Base-by-base conservation (phyloP, 371 early-diverging fungal species). In the Pancytospora epiphaga region DNA sequence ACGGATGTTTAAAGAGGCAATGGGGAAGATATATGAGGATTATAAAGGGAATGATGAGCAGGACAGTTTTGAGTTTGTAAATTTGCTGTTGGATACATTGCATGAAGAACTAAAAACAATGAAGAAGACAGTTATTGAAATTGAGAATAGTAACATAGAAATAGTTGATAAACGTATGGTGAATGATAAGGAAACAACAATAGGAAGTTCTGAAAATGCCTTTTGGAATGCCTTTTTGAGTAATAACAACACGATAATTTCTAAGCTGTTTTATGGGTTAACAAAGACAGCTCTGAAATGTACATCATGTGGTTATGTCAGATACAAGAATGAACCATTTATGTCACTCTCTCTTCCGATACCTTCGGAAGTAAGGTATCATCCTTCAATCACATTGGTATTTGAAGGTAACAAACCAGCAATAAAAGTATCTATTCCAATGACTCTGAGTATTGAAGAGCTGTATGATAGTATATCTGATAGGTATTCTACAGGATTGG, bases 291-390 rank as follows among this genome's bases (percentile, higher is more conserved):
- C 84, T 47, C 77, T 95, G 37, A 83, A 83, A 39, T 96, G 97
- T 69, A 74, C 85, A 25, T 84, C 84, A 18, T 96, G 97, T 81
- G 76, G 83, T 9, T 85, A 85, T 77, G 75, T 88, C 1, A 91
- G 91, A 1, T 88, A 89, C 0, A 92, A 90, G 0, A 92, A 88
- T 72, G 88, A 91, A 62, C 82, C 89, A 0, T 92, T 92, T 81
- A 90, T 91, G 86, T 89, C 88, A 63, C 77, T 96, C 18, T 87
- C 92, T 0, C 77, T 94, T 4, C 93, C 94, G 1, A 91, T 95
- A 57, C 92, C 93, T 1, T 39, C 69, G 33, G 70, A 77, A 69
- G 76, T 40, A 29, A 29, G 22, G n/a, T 49, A 56, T 43, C 60
- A 9, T 43, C 30, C 34, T 15, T 58, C 34, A 12, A 6, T 6